These are phyloP conservation scores for Ogataea wickerhamii DNA, from an alignment of 805 yeast species.

Conservation along the genomic window DNA sequence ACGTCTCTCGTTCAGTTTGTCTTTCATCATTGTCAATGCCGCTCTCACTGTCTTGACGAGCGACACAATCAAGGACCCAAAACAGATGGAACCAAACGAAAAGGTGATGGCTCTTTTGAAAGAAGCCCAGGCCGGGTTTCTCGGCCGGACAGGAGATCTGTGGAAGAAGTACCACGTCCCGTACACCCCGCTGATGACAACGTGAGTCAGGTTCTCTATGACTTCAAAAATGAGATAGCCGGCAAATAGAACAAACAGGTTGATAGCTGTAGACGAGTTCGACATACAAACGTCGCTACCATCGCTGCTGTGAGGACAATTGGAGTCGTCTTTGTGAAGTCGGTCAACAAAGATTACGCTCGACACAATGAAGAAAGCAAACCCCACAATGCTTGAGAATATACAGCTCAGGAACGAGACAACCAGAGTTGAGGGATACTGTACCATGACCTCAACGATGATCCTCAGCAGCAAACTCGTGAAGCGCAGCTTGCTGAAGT, in stretches of 20 bases:
- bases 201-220: slow-evolving; percentile 73
- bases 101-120: slow-evolving; percentile 73
- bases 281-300: slow-evolving; percentile 31
- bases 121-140: slow-evolving; percentile 75
- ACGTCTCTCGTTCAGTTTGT: slow-evolving; percentile 28
- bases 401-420: slow-evolving; percentile 42
- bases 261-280: slow-evolving; percentile 22
- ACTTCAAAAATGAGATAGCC: slow-evolving; percentile 85
- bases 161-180: slow-evolving; percentile 87
- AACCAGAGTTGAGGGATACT: slow-evolving; percentile 64
- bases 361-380: slow-evolving; percentile 64
- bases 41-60: slow-evolving; percentile 63
- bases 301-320: slow-evolving; percentile 34
- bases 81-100: slow-evolving; percentile 87
- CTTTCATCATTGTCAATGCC: slow-evolving; percentile 48
- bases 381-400: slow-evolving; percentile 49
- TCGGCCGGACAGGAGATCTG: slow-evolving; percentile 55
- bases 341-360: slow-evolving; percentile 41
- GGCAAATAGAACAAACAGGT: slow-evolving; percentile 71
- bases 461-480: slow-evolving; percentile 28
- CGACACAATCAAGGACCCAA: slow-evolving; percentile 75
- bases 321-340: slow-evolving; percentile 47
- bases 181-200: slow-evolving; percentile 75
- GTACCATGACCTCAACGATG: slow-evolving; percentile 72
- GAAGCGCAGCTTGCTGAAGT: slow-evolving; percentile 27